These are phyloP conservation scores for Monotropa hypopitys DNA, from an alignment of 179 eudicot genomes.

Conservation along the genomic window DNA sequence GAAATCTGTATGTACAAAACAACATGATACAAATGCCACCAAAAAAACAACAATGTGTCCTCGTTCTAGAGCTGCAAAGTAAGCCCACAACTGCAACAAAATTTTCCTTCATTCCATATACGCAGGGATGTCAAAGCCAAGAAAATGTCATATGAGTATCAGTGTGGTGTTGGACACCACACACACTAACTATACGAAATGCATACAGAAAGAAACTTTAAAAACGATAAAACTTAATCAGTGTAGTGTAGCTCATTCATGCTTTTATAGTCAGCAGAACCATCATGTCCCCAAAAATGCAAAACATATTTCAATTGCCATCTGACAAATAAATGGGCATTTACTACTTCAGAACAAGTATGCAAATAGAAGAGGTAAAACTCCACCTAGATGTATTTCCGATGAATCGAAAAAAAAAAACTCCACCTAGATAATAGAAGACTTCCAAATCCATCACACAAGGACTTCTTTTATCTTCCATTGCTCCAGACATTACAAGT, in stretches of 20 bases:
- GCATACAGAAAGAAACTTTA: background rate
- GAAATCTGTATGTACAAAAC: background rate
- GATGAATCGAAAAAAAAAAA: no score
- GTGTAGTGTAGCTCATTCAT: background rate
- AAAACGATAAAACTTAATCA: background rate
- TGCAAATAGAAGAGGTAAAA: background rate
- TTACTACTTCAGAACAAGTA: background rate
- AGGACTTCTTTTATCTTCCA: background rate
- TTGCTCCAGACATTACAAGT: background rate
- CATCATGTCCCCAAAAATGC: background rate
- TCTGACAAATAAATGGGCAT: background rate
- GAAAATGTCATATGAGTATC: background rate
- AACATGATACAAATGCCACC: background rate
- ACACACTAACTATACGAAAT: background rate
- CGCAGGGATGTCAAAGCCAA: constrained; percentile 1
- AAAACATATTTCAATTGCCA: background rate
- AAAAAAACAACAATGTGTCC: background rate
- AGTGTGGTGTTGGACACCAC: background rate
- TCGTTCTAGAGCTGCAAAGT: background rate
- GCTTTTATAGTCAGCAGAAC: background rate
- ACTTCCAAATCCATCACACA: background rate
- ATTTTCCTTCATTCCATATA: constrained; percentile 4
- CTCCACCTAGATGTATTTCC: background rate
- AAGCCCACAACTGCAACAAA: constrained; percentile 1
- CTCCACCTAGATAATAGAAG: background rate